These are phyloP conservation scores for Canavalia ensiformis DNA, from an alignment of 306 rosid species.

Conservation along the genomic window DNA sequence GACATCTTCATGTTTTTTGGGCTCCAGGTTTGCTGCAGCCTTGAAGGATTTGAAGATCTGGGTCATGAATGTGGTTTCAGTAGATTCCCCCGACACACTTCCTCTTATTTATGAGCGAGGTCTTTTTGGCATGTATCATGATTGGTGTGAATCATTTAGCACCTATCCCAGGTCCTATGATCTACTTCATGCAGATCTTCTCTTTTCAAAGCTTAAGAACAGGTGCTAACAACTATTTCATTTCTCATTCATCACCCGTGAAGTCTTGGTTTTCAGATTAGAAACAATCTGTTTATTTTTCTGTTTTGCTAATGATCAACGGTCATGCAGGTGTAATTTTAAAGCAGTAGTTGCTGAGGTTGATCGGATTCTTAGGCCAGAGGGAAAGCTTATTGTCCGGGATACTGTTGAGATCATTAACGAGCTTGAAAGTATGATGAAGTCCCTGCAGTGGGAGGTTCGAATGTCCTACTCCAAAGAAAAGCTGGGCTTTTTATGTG, in stretches of 20 bases:
- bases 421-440: conserved; percentile 74
- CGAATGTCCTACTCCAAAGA: conserved; percentile 83
- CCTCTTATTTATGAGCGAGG: conserved; percentile 95
- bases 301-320: conserved; percentile 35
- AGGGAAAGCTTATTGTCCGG: conserved; percentile 87
- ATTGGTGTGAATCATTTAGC: conserved; percentile 98
- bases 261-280: conserved; percentile 18
- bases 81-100: conserved; percentile 87
- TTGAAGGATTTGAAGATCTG: conserved; percentile 55
- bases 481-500: conserved; percentile 77
- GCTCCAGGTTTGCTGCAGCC: conserved; percentile 57
- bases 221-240: conserved; percentile 58
- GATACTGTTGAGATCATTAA: conserved; percentile 67
- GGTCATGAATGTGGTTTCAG: conserved; percentile 82
- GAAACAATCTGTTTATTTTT: background rate
- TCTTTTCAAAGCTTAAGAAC: conserved; percentile 78
- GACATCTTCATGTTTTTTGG: conserved; percentile 42
- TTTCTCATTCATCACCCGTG: conserved; percentile 40
- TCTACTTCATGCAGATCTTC: conserved; percentile 94
- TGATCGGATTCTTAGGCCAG: conserved; percentile 93
- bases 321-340: conserved; percentile 73
- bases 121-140: conserved; percentile 93
- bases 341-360: conserved; percentile 81
- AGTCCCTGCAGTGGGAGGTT: conserved; percentile 92
- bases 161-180: conserved; percentile 95